Evolutionary conservation across 495 filamentous ascomycete genomes (phyloP).

Genomic region (Bathelium albidoporum): DNA sequence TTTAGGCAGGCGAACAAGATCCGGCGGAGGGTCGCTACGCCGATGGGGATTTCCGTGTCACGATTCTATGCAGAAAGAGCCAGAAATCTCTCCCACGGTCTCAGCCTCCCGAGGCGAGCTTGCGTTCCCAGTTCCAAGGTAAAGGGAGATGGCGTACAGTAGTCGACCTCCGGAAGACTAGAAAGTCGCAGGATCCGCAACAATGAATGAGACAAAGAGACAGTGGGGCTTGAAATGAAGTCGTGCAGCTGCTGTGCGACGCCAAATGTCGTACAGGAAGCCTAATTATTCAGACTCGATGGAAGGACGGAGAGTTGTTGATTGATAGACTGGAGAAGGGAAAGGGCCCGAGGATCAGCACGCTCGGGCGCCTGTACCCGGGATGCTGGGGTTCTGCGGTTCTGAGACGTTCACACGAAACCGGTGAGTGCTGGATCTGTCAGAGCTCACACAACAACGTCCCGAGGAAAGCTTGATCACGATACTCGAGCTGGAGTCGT

Average conservation of each 20-base stretch:
- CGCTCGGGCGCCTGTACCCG: conserved; percentile 1
- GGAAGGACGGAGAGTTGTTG: background rate
- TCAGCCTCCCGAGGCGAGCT: background rate
- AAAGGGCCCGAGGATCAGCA: background rate
- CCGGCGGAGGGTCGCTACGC: background rate
- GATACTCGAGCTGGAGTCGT: background rate
- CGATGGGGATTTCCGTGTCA: background rate
- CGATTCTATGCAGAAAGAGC: conserved; percentile 1
- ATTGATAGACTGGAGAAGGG: background rate
- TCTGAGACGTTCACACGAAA: conserved; percentile 4
- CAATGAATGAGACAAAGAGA: conserved; percentile 3
- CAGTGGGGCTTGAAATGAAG: background rate
- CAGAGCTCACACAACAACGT: background rate
- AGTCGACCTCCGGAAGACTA: background rate
- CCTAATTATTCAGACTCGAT: background rate
- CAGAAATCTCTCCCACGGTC: conserved; percentile 1
- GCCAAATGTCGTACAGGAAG: background rate
- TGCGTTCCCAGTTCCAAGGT: background rate
- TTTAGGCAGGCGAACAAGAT: background rate
- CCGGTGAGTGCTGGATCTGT: background rate
- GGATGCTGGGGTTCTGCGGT: background rate
- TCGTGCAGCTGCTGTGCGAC: background rate
- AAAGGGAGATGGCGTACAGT: background rate
- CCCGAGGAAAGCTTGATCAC: background rate
- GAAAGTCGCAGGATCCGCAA: background rate